Conservation (phyloP, 176 grass and related monocot genomes). For the Sorghum bicolor region Sorghum_bicolor_NCBIv3 NC_012878.2:36829001-36829500, state of each 20-base stretch:
- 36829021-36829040: conserved; percentile 54
- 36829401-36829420: too few species aligned
- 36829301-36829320: too few species aligned
- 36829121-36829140: conserved; percentile 83
- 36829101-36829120: conserved; percentile 92
- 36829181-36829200: background rate
- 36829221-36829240: background rate
- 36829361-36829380: too few species aligned
- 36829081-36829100: conserved; percentile 72
- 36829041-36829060: conserved; percentile 85
- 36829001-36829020: conserved; percentile 69
- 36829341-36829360: too few species aligned
- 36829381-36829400: too few species aligned
- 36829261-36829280: background rate
- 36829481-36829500: too few species aligned
- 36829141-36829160: conserved; percentile 86
- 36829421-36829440: too few species aligned
- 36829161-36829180: background rate
- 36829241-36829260: background rate
- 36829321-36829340: too few species aligned
- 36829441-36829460: too few species aligned
- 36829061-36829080: conserved; percentile 75
- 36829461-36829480: too few species aligned
- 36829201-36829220: background rate
- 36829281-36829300: too few species aligned